A percentile compares a stretch with the other conserved stretches of the same genome.
Evolutionary conservation across 345 rosid species (phyloP).

Genomic region (Pugionium cornutum): DNA sequence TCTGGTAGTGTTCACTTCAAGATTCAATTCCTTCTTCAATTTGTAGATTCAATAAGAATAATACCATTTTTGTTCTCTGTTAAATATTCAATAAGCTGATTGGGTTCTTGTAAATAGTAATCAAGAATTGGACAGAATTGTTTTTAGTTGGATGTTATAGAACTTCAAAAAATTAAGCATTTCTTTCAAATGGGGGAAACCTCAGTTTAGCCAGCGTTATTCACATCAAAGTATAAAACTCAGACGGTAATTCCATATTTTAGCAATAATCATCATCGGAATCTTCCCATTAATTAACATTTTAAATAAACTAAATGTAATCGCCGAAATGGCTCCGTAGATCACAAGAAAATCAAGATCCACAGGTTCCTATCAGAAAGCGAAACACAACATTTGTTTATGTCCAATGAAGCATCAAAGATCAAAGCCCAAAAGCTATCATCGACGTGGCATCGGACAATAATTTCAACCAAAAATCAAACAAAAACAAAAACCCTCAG

Average conservation of each 20-base stretch:
- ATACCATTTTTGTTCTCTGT: no score
- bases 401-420: constrained; percentile 64
- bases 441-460: constrained; percentile 62
- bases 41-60: constrained; percentile 36
- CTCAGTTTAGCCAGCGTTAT: constrained; percentile 41
- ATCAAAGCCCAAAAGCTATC: constrained; percentile 42
- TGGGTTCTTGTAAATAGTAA: no score
- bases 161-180: not conserved
- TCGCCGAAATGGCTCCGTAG: constrained; percentile 45
- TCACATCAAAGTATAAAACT: constrained; percentile 38
- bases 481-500: constrained; percentile 34
- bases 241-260: constrained; percentile 93
- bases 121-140: no score
- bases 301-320: constrained; percentile 11
- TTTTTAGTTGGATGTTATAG: no score
- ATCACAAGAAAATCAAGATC: constrained; percentile 31
- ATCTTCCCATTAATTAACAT: not conserved
- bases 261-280: constrained; percentile 26
- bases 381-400: constrained; percentile 49
- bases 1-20: not conserved
- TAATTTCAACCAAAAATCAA: not conserved
- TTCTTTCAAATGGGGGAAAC: not conserved
- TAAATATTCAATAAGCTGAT: not conserved
- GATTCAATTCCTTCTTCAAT: not conserved
- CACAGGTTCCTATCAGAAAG: constrained; percentile 64